Percentiles rank a stretch among this genome's conserved stretches.
phyloP scores from a whole-genome alignment of 2,329 filamentous ascomycete genomes.

The Chaetomium sp. region DNA sequence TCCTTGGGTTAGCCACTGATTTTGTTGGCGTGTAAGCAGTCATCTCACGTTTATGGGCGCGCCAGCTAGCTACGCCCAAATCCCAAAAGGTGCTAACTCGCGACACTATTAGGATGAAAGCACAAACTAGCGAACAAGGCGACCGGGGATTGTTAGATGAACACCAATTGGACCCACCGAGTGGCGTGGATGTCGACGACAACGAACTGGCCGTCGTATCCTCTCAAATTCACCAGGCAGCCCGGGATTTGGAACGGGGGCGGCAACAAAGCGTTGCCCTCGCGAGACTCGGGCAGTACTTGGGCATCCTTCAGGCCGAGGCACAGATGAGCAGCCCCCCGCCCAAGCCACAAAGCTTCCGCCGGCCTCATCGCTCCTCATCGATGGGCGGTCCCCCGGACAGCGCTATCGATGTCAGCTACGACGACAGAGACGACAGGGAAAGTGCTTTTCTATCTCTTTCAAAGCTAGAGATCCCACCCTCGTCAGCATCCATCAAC shows the following conservation, averaged over 20 bases:
- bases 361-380: slow-evolving; percentile 16
- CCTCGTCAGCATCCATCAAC: neutral
- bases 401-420: slow-evolving; percentile 35
- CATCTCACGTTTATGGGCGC: neutral
- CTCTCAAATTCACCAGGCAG: slow-evolving; percentile 31
- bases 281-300: slow-evolving; percentile 59
- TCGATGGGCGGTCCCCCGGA: slow-evolving; percentile 34
- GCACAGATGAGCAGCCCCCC: slow-evolving; percentile 23
- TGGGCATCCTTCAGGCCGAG: slow-evolving; percentile 65
- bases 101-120: slow-evolving; percentile 11
- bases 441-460: too few relatives aligned
- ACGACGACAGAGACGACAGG: slow-evolving; percentile 17
- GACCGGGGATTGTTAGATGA: neutral
- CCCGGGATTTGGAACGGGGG: slow-evolving; percentile 29
- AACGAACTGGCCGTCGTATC: slow-evolving; percentile 30
- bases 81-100: neutral
- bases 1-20: slow-evolving; percentile 36
- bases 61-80: neutral
- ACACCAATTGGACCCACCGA: neutral
- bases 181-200: slow-evolving; percentile 21
- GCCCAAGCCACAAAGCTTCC: neutral
- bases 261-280: slow-evolving; percentile 63
- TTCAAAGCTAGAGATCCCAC: too few relatives aligned
- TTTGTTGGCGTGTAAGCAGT: slow-evolving; percentile 32
- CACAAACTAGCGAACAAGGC: neutral